Percentiles rank a stretch among this genome's conserved stretches.
Evolutionary conservation across 202 grass and related monocot genomes (phyloP).

Genomic region (Zoysia matrella): DNA sequence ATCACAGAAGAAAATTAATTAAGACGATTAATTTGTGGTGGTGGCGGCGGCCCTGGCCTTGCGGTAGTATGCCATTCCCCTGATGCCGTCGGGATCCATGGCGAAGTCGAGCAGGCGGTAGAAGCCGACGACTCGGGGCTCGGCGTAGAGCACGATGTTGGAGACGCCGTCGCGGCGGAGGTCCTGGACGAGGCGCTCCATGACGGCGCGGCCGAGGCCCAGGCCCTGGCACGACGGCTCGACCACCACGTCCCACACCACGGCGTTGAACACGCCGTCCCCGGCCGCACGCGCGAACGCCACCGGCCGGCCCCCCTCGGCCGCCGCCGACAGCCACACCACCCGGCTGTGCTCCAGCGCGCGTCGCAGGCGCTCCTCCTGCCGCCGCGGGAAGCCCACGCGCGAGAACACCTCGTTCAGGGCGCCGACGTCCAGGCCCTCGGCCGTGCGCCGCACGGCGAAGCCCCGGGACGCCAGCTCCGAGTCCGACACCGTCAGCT

Average conservation of each 20-base stretch:
- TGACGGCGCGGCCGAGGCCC: constrained; percentile 82
- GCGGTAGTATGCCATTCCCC: constrained; percentile 81
- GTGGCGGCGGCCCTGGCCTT: constrained; percentile 1
- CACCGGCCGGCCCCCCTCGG: constrained; percentile 43
- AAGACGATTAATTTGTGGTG: no score
- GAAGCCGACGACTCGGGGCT: constrained; percentile 75
- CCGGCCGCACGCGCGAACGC: constrained; percentile 93
- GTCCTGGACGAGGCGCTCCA: constrained; percentile 79
- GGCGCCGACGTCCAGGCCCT: constrained; percentile 55
- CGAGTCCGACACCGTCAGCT: constrained; percentile 56
- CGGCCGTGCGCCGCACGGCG: constrained; percentile 47
- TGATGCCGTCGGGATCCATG: constrained; percentile 81
- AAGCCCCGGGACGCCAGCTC: constrained; percentile 71
- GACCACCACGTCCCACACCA: constrained; percentile 97
- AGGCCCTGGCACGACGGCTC: constrained; percentile 83
- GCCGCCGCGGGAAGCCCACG: constrained; percentile 76
- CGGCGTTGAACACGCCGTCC: constrained; percentile 93
- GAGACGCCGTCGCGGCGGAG: constrained; percentile 61
- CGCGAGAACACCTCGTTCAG: constrained; percentile 77
- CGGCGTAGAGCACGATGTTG: constrained; percentile 93
- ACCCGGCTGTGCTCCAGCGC: constrained; percentile 69
- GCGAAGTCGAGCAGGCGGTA: constrained; percentile 80
- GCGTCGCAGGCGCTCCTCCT: constrained; percentile 64
- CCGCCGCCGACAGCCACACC: constrained; percentile 48
- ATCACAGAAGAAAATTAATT: no score